A percentile compares a stretch with the other conserved stretches of the same genome.
These are phyloP conservation scores for Cryphonectria nitschkei DNA, from an alignment of 2,329 filamentous ascomycete species.

Conservation along the genomic window DNA sequence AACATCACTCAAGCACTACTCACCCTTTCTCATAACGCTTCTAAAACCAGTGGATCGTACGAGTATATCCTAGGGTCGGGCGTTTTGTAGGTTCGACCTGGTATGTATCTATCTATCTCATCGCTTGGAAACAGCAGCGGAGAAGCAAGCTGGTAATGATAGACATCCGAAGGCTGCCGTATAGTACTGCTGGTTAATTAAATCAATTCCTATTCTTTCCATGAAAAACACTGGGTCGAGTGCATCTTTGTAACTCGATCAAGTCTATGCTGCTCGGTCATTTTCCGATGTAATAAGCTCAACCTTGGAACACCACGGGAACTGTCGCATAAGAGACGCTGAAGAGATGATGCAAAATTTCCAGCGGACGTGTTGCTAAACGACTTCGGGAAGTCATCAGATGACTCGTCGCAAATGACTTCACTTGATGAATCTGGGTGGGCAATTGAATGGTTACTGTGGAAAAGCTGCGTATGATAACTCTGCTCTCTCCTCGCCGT, in stretches of 20 bases:
- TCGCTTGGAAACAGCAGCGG: not conserved
- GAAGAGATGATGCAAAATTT: not conserved
- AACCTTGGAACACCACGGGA: not conserved
- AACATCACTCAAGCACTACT: not conserved
- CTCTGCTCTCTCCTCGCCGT: not conserved
- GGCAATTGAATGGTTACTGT: not conserved
- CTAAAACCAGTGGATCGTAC: not conserved
- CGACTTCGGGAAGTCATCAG: too few relatives aligned
- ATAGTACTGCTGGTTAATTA: not conserved
- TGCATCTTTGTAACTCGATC: not conserved
- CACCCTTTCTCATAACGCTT: not conserved
- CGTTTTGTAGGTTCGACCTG: not conserved
- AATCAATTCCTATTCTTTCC: not conserved
- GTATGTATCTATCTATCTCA: not conserved
- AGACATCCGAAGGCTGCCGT: not conserved
- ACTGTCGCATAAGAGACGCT: not conserved
- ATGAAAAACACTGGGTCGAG: not conserved
- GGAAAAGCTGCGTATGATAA: not conserved
- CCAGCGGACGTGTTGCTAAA: not conserved
- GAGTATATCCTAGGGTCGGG: not conserved
- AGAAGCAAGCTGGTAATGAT: not conserved
- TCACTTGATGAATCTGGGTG: not conserved
- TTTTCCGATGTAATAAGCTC: not conserved
- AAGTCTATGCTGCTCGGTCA: not conserved
- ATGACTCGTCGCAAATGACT: not conserved